Percentiles rank a stretch among this genome's conserved stretches.
Conservation (phyloP, 2,329 filamentous ascomycete species). For the Fusarium gaditjirri region DNA sequence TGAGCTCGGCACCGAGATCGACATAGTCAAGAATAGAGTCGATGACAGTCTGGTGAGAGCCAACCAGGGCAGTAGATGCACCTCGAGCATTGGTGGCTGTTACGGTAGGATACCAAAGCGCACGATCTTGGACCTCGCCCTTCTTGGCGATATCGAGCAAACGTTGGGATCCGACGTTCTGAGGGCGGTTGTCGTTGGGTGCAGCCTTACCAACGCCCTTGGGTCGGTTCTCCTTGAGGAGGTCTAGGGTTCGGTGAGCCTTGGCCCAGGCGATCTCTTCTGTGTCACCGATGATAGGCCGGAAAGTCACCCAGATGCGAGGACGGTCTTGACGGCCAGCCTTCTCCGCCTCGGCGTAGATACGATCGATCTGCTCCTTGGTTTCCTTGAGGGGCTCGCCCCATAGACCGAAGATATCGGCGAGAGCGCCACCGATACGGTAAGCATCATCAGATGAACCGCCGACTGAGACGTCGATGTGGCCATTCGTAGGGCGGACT, state of each 20-base stretch:
- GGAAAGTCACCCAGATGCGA: conserved; percentile 72
- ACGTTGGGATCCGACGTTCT: conserved; percentile 69
- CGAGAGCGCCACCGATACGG: conserved; percentile 66
- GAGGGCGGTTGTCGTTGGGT: conserved; percentile 50
- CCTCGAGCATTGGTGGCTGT: conserved; percentile 69
- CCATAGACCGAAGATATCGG: conserved; percentile 73
- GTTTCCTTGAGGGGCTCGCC: conserved; percentile 72
- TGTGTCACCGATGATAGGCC: conserved; percentile 69
- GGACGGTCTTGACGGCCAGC: conserved; percentile 66
- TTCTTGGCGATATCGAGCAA: conserved; percentile 66
- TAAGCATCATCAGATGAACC: conserved; percentile 69
- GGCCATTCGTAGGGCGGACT: conserved; percentile 63
- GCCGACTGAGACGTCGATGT: conserved; percentile 68
- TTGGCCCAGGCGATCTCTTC: conserved; percentile 72
- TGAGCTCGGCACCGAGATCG: conserved; percentile 64
- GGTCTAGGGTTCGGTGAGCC: conserved; percentile 65
- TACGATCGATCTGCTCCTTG: conserved; percentile 69
- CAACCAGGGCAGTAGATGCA: conserved; percentile 68
- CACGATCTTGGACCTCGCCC: conserved; percentile 69
- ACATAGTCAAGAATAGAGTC: conserved; percentile 68
- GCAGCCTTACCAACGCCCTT: conserved; percentile 47
- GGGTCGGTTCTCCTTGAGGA: conserved; percentile 56
- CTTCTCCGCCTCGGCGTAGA: conserved; percentile 68
- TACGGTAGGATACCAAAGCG: conserved; percentile 72
- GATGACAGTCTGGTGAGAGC: conserved; percentile 62